A percentile compares a stretch with the other conserved stretches of the same genome.
Evolutionary conservation across 768 basidiomycete genomes (phyloP).

Genomic region (Pleurotus giganteus): DNA sequence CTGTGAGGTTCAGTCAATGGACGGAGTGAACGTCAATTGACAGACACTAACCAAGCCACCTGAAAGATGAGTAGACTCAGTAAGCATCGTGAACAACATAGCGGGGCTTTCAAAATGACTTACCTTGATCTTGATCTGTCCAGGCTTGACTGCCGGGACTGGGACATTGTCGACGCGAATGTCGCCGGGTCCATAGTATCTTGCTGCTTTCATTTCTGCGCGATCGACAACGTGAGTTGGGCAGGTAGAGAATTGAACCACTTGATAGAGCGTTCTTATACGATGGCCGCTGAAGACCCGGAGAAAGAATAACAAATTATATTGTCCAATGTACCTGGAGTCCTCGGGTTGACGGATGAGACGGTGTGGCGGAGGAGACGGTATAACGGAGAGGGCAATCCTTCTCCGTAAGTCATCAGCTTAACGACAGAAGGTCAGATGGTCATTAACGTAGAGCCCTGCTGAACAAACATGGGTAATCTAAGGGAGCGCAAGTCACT

Average conservation of each 20-base stretch:
- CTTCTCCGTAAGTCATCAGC: no score
- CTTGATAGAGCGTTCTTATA: no score
- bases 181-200: constrained; percentile 10
- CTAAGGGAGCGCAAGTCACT: not conserved
- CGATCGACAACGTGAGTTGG: not conserved
- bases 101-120: not conserved
- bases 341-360: no score
- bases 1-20: not conserved
- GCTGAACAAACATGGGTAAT: no score
- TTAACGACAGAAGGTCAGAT: no score
- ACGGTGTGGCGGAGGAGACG: no score
- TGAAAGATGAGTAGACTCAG: not conserved
- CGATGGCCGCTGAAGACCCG: no score
- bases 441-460: no score
- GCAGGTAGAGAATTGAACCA: no score
- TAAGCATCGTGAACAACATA: not conserved
- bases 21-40: not conserved
- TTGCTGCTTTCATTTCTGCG: constrained; percentile 7
- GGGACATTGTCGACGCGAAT: constrained; percentile 8
- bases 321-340: no score
- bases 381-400: no score
- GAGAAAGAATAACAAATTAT: no score
- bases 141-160: not conserved
- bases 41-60: constrained; percentile 30
- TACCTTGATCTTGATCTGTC: constrained; percentile 9